These are phyloP conservation scores for Wallacemonas sp. DNA, from an alignment of 208 protist species.

Conservation along the genomic window DNA sequence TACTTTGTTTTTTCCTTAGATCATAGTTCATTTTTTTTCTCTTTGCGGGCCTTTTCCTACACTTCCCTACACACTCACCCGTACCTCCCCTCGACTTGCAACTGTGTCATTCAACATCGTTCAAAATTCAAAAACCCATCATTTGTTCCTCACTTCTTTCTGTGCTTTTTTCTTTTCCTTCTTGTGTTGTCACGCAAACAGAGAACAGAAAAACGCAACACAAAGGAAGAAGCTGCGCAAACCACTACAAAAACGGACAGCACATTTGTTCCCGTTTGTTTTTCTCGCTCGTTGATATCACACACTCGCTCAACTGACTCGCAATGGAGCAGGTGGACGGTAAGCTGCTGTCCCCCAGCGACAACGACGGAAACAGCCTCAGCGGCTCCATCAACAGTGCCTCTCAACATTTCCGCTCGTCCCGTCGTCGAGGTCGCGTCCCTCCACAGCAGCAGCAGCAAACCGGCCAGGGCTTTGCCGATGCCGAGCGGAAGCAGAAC, in stretches of 20 bases:
- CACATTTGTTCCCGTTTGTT: too few relatives aligned
- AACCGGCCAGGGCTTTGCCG: constrained; percentile 6
- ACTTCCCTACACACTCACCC: too few relatives aligned
- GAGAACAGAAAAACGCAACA: too few relatives aligned
- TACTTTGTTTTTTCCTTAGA: too few relatives aligned
- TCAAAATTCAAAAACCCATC: background rate
- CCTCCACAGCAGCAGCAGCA: background rate
- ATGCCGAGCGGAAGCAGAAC: constrained; percentile 22
- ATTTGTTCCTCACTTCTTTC: constrained; percentile 6
- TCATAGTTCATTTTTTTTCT: constrained; percentile 16
- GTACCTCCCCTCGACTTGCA: too few relatives aligned
- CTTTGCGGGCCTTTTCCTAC: too few relatives aligned
- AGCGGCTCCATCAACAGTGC: constrained; percentile 38
- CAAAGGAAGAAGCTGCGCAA: too few relatives aligned
- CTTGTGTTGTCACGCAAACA: too few relatives aligned
- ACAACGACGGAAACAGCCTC: constrained; percentile 24
- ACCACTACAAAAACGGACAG: too few relatives aligned
- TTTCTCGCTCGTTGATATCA: background rate
- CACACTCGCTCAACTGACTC: background rate
- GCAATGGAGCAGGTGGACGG: background rate
- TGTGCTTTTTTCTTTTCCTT: background rate
- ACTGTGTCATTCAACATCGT: background rate
- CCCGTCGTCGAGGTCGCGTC: constrained; percentile 29
- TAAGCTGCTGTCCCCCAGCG: background rate
- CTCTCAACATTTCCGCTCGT: constrained; percentile 29